Conservation (phyloP, 139 green algal genomes). For the Chlorella sp. region DNA sequence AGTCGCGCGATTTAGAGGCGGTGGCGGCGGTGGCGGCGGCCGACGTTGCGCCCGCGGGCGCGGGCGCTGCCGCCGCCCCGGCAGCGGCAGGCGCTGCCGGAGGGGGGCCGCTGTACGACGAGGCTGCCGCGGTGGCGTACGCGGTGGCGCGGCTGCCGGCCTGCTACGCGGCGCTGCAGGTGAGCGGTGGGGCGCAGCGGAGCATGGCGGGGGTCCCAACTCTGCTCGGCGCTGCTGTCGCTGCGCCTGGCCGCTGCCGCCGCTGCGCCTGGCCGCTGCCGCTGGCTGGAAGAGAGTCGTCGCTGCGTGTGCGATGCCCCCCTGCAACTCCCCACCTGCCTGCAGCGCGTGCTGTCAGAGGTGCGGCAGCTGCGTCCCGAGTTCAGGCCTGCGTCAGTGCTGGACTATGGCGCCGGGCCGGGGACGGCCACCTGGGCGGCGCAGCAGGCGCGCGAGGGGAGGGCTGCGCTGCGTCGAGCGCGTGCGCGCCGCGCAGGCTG, state of each 20-base stretch:
- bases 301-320: too few relatives aligned
- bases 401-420: slow-evolving; percentile 79
- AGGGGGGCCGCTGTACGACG: slow-evolving; percentile 24
- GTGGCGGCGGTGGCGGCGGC: neutral
- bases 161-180: slow-evolving; percentile 53
- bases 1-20: neutral
- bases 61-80: neutral
- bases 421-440: slow-evolving; percentile 78
- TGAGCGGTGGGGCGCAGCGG: too few relatives aligned
- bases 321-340: too few relatives aligned
- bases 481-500: too few relatives aligned
- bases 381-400: slow-evolving; percentile 54
- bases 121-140: slow-evolving; percentile 39
- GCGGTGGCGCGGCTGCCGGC: slow-evolving; percentile 42
- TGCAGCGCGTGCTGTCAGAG: slow-evolving; percentile 39
- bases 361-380: slow-evolving; percentile 19
- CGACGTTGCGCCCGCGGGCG: slow-evolving; percentile 2
- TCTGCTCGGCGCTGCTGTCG: too few relatives aligned
- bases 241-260: too few relatives aligned
- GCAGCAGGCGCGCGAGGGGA: slow-evolving; percentile 28
- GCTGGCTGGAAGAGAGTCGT: too few relatives aligned
- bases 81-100: neutral
- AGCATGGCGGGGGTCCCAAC: too few relatives aligned
- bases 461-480: neutral
- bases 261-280: too few relatives aligned